phyloP scores from a whole-genome alignment of 768 basidiomycete species.

The Xerocomellus amylosporus region DNA sequence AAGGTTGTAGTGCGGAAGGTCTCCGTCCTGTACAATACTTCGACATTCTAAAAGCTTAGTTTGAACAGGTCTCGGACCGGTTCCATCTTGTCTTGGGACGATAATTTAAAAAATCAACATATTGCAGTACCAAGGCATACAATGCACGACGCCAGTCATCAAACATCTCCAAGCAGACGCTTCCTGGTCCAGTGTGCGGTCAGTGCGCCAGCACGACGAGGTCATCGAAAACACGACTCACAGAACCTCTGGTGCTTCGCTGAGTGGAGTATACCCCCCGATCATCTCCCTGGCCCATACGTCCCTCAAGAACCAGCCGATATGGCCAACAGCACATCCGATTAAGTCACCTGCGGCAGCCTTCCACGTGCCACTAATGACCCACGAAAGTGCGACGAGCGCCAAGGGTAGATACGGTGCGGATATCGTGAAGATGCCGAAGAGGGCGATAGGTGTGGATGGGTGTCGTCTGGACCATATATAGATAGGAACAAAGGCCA shows the following conservation, averaged over 20 bases:
- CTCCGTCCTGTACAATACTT: too few species aligned
- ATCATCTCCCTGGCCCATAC: conserved; percentile 89
- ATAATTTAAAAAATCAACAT: not conserved
- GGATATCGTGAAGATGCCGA: conserved; percentile 91
- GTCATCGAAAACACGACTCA: conserved; percentile 39
- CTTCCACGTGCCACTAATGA: conserved; percentile 78
- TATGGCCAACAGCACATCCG: conserved; percentile 84
- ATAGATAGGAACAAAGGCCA: conserved; percentile 95
- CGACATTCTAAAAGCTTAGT: too few species aligned
- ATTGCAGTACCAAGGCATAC: conserved; percentile 8
- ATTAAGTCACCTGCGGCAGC: conserved; percentile 80
- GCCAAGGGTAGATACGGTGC: conserved; percentile 94
- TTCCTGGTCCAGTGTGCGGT: conserved; percentile 40
- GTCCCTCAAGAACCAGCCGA: conserved; percentile 81
- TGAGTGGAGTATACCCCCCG: conserved; percentile 69
- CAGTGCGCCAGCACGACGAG: not conserved
- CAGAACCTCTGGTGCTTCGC: conserved; percentile 68
- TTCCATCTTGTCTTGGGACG: not conserved
- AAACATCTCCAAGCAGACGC: conserved; percentile 61
- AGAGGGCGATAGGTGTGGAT: conserved; percentile 91
- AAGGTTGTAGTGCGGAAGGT: too few species aligned
- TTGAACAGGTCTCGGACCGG: not conserved
- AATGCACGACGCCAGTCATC: conserved; percentile 4
- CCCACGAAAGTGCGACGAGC: conserved; percentile 84
- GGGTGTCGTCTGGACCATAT: conserved; percentile 96